Evolutionary conservation across 768 basidiomycete species (phyloP), one percentile per base, ranked within the genome.

Genomic region (Amylocystis lapponica): DNA sequence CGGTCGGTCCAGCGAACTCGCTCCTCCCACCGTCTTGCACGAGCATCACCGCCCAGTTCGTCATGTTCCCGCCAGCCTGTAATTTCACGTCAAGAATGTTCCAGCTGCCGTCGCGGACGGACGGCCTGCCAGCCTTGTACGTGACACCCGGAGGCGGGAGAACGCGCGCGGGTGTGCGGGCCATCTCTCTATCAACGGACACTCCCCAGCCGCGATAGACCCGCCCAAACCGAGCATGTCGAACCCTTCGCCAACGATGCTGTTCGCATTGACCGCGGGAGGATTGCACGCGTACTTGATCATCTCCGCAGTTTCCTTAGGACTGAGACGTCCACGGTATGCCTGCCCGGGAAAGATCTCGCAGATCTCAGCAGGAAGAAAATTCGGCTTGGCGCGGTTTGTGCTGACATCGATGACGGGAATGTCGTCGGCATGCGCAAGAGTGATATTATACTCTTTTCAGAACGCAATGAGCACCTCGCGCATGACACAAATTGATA

Each of bases 51-150:
- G 78, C 80, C 83, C 85, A 89, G 26, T 67, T 70, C 8, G 59
- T 29, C 14, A 86, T 68, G 1, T 42, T 52, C 0, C 70, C 81
- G 1, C 77, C 78, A 0, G 52, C 56, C 26, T 81, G 77, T 54
- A 91, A 88, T 54, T 79, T 78, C 41, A 84, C 80, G 19, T 81
- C 70, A 26, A 82, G 57, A 40, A 89, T 80, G 48, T 90, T 90
- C 88, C 88, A 91, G 29, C 76, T 74, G 1, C 81, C 89, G 25
- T 82, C 75, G 27, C 54, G 63, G 5, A 78, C 72, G 12, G 62
- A 69, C 3, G 59, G 41, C 5, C 43, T 56, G 2, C 76, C 79
- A 4, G 51, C 61, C 27, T 61, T 66, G 55, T 91, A 91, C 2
- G 65, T 65, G 38, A 90, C 53, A 1, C 49, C 46, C 0, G 89